phyloP scores from a whole-genome alignment of 192 early-diverging fungal species.

The Podila verticillata region DNA sequence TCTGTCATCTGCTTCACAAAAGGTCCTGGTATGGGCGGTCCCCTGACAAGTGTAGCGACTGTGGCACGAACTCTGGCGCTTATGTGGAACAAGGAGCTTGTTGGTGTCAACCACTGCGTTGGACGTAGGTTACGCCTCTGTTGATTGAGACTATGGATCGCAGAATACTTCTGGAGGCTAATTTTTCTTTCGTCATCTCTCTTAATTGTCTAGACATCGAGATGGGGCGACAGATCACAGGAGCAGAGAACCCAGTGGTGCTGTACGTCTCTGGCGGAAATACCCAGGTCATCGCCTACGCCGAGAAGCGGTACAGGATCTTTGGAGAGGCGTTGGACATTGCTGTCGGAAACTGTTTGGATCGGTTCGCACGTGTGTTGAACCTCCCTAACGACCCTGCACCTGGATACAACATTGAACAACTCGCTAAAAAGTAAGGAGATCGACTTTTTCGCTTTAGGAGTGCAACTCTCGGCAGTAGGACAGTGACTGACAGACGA shows the following conservation, averaged over 20 bases:
- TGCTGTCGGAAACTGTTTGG: constrained; percentile 97
- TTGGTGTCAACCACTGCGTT: constrained; percentile 98
- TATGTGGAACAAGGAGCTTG: constrained; percentile 91
- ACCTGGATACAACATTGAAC: constrained; percentile 98
- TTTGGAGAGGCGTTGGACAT: constrained; percentile 99
- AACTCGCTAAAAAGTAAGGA: constrained; percentile 84
- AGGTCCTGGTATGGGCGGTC: constrained; percentile 99
- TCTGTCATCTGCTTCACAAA: constrained; percentile 97
- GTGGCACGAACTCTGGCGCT: constrained; percentile 93
- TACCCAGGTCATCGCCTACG: constrained; percentile 99
- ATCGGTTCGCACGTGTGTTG: constrained; percentile 95
- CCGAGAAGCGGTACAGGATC: constrained; percentile 92
- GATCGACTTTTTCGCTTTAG: background rate
- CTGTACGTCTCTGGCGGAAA: constrained; percentile 98
- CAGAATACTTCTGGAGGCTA: background rate
- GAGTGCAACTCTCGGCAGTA: too few relatives aligned
- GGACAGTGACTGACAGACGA: background rate
- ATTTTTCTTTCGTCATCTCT: background rate
- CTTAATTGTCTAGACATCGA: constrained; percentile 78
- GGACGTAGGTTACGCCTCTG: constrained; percentile 69
- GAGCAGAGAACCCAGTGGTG: constrained; percentile 93
- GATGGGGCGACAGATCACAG: constrained; percentile 98
- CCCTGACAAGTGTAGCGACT: constrained; percentile 87
- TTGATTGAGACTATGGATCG: background rate
- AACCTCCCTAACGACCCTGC: constrained; percentile 95